Evolutionary conservation across 2,329 filamentous ascomycete species (phyloP), one percentile per base, ranked within the genome.

Genomic region (Camillea tinctor): DNA sequence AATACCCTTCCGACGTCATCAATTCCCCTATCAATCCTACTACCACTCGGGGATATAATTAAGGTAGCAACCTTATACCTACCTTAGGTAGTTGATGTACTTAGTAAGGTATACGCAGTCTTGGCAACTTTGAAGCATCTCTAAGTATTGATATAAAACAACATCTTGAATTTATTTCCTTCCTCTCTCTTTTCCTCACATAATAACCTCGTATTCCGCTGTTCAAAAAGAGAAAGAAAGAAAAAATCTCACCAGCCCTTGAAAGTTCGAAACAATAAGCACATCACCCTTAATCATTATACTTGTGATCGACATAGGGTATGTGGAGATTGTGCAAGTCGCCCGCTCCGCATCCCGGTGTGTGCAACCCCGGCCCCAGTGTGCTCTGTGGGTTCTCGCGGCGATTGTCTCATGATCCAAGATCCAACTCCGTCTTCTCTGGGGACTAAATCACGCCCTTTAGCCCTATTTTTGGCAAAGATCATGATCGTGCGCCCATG

Each of bases 301-400:
- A 44, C 36, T 44, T 44, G 17, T 15, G 36, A 44, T 44, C 36
- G 17, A n/a, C 36, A n/a, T 44, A 44, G 36, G 36, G n/a, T 44
- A 11, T 44, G 36, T 60, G 57, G 62, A 60, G 56, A 62, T 59
- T 60, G 58, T 50, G 36, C 60, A 59, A 56, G 60, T 56, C 20
- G 49, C 62, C 52, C 58, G 60, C 62, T 64, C 58, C 56, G 62
- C 60, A 64, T 21, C 26, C 60, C 53, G 52, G 62, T 30, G 53
- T 44, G 59, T 62, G 60, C 60, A 59, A 54, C 62, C 55, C 56
- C 56, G 52, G 62, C 56, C n/a, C n/a, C 52, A 56, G 49, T 60
- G 62, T 58, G 62, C n/a, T n/a, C n/a, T 26, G 26, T 30, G 62
- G 60, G 60, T 57, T 53, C 55, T 24, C 50, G 50, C 51, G 50